Conservation (phyloP, 1,284 basidiomycete species). For the Macrocystidia cucumis region DNA sequence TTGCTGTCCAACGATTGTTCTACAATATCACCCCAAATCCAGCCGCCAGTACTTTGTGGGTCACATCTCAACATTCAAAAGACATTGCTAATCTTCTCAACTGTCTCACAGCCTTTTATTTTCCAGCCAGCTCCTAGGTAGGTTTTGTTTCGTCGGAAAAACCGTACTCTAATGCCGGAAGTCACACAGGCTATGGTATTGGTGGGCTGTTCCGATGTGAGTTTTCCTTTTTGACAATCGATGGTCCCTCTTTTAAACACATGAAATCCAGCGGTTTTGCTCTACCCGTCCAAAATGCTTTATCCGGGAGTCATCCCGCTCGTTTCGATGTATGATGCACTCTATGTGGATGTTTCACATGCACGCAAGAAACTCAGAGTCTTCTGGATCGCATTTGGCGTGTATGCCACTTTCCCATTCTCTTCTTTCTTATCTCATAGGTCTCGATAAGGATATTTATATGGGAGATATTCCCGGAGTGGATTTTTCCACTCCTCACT, state of each 20-base stretch:
- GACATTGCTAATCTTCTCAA: slow-evolving; percentile 5
- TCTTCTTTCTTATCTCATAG: slow-evolving; percentile 5
- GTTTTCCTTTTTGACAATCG: slow-evolving; percentile 19
- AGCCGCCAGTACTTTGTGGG: slow-evolving; percentile 41
- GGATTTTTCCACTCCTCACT: slow-evolving; percentile 35
- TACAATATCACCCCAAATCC: slow-evolving; percentile 51
- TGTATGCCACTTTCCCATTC: slow-evolving; percentile 14
- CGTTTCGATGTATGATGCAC: slow-evolving; percentile 47
- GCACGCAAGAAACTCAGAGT: slow-evolving; percentile 35
- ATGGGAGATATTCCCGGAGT: slow-evolving; percentile 47
- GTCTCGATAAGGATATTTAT: slow-evolving; percentile 31
- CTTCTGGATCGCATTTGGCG: slow-evolving; percentile 42
- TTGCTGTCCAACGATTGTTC: slow-evolving; percentile 50
- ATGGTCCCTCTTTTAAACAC: no score
- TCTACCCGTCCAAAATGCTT: slow-evolving; percentile 63
- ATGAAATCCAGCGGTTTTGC: slow-evolving; percentile 31
- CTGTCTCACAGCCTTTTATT: slow-evolving; percentile 31
- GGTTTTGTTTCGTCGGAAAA: not conserved
- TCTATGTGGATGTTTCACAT: slow-evolving; percentile 40
- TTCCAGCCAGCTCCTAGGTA: slow-evolving; percentile 46
- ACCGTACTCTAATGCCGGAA: not conserved
- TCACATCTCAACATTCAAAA: not conserved
- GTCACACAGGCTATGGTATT: slow-evolving; percentile 28
- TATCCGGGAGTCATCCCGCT: slow-evolving; percentile 48
- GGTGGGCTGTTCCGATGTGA: slow-evolving; percentile 50